Evolutionary conservation across 225 moss, liverwort and hornwort genomes (phyloP).

Genomic region (Antitrichia curtipendula): DNA sequence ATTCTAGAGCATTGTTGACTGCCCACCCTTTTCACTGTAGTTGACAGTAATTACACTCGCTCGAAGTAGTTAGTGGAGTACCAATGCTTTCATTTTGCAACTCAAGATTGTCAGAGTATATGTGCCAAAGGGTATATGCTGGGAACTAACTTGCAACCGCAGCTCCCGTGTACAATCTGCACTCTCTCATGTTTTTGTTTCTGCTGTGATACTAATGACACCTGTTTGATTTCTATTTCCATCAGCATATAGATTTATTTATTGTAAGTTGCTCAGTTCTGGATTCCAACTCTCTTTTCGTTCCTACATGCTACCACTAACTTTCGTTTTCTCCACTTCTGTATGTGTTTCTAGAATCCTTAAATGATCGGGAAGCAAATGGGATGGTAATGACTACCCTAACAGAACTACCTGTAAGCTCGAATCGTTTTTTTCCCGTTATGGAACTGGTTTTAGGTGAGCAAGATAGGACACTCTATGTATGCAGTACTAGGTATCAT

Average conservation of each 20-base stretch:
- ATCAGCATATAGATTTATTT: background rate
- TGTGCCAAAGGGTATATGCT: background rate
- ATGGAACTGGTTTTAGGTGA: background rate
- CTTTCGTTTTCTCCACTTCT: background rate
- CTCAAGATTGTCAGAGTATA: background rate
- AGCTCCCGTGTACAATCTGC: background rate
- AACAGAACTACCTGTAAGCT: background rate
- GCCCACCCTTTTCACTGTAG: background rate
- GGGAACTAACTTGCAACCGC: background rate
- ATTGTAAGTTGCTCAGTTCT: background rate
- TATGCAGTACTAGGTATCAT: background rate
- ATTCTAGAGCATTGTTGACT: background rate
- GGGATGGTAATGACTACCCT: background rate
- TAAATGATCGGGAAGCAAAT: background rate
- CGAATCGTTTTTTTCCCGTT: background rate
- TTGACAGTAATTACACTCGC: background rate
- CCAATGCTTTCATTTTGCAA: background rate
- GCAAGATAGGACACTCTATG: background rate
- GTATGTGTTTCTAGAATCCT: background rate
- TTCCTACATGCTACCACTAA: background rate
- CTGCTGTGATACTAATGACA: background rate
- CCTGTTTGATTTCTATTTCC: background rate
- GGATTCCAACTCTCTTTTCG: background rate
- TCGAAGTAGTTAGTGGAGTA: background rate
- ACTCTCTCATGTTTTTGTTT: background rate